A percentile compares a stretch with the other conserved stretches of the same genome.
Conservation (phyloP, 2,329 filamentous ascomycete species). For the Microsporum ferrugineum region DNA sequence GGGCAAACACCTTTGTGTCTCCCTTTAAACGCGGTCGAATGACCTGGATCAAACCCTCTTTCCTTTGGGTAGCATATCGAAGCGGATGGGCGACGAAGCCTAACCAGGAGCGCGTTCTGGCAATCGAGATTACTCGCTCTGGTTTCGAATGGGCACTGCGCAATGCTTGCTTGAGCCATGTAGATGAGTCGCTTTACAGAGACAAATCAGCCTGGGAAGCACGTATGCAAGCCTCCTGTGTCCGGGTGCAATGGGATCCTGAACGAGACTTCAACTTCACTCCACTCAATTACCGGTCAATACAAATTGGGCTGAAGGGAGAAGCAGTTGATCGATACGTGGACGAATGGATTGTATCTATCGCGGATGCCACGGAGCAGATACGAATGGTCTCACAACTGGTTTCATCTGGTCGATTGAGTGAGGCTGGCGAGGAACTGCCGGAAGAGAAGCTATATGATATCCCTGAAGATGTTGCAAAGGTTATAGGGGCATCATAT, state of each 20-base stretch:
- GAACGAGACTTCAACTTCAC: conserved; percentile 41
- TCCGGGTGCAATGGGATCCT: conserved; percentile 55
- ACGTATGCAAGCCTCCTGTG: conserved; percentile 20
- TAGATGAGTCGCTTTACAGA: conserved; percentile 11
- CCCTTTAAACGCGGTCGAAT: conserved; percentile 45
- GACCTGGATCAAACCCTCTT: conserved; percentile 56
- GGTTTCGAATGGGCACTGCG: conserved; percentile 41
- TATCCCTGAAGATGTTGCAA: conserved; percentile 9
- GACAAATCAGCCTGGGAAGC: conserved; percentile 17
- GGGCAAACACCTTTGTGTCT: conserved; percentile 40
- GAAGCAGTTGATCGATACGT: conserved; percentile 38
- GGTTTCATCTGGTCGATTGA: conserved; percentile 33
- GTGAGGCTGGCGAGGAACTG: conserved; percentile 18
- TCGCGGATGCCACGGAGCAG: conserved; percentile 48
- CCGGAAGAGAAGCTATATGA: conserved; percentile 12
- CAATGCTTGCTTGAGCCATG: conserved; percentile 13
- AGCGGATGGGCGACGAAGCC: conserved; percentile 48
- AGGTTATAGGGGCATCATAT: conserved; percentile 9
- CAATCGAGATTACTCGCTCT: conserved; percentile 43
- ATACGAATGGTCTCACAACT: conserved; percentile 40
- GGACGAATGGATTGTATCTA: conserved; percentile 42
- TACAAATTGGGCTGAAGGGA: conserved; percentile 50
- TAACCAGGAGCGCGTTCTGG: conserved; percentile 46
- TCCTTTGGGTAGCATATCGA: conserved; percentile 55
- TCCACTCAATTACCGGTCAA: conserved; percentile 42